Evolutionary conservation across 208 protist genomes (phyloP).

Genomic region (Leishmania braziliensis): DNA sequence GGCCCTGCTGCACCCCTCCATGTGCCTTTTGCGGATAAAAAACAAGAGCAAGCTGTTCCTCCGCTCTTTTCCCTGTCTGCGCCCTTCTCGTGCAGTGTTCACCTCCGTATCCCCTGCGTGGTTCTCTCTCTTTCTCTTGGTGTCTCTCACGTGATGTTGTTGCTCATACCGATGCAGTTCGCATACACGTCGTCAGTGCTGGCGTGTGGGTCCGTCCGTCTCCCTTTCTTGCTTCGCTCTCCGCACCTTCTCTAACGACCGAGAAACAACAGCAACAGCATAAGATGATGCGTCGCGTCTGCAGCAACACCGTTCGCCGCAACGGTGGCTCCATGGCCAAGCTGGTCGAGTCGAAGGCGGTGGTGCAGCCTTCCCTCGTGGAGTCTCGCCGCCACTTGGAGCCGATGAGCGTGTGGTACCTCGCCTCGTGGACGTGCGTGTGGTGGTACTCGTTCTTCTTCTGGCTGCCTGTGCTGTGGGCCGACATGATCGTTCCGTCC

Average conservation of each 20-base stretch:
- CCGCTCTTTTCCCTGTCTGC: neutral
- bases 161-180: neutral
- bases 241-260: conserved; percentile 10
- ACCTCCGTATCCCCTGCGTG: neutral
- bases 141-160: neutral
- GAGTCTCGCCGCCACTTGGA: conserved; percentile 76
- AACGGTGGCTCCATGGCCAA: conserved; percentile 40
- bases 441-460: conserved; percentile 92
- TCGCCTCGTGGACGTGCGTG: conserved; percentile 80
- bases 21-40: neutral
- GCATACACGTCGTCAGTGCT: neutral
- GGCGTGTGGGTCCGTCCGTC: conserved; percentile 3
- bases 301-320: conserved; percentile 37
- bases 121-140: neutral
- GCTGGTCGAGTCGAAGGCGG: conserved; percentile 33
- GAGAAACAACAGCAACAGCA: neutral
- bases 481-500: conserved; percentile 82
- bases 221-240: conserved; percentile 11
- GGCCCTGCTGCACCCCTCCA: neutral
- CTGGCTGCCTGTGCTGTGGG: conserved; percentile 88
- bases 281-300: conserved; percentile 50
- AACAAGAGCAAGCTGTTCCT: neutral
- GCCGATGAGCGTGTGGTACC: conserved; percentile 89
- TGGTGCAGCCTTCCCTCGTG: conserved; percentile 36
- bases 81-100: neutral